A percentile compares a stretch with the other conserved stretches of the same genome.
These are phyloP conservation scores for Amanita pseudoporphyria DNA, from an alignment of 768 basidiomycete genomes.

Conservation along the genomic window DNA sequence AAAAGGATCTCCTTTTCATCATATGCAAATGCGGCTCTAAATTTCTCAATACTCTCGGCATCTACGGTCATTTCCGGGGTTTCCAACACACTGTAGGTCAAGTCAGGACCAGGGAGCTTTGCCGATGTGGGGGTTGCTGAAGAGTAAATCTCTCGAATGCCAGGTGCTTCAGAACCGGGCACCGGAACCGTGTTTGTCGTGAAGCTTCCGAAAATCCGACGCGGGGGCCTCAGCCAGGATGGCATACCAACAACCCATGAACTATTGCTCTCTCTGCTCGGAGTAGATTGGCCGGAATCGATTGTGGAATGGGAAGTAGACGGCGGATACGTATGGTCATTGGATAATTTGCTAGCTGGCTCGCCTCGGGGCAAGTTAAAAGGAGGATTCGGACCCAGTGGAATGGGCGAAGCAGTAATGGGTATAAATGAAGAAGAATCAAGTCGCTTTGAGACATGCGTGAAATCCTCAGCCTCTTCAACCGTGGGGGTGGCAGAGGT, in stretches of 20 bases:
- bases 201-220: conserved; percentile 29
- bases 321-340: conserved; percentile 74
- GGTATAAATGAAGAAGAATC: conserved; percentile 50
- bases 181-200: conserved; percentile 18
- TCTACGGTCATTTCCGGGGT: conserved; percentile 56
- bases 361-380: conserved; percentile 6
- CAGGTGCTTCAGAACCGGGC: conserved; percentile 19
- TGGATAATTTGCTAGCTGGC: conserved; percentile 15
- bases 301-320: conserved; percentile 43
- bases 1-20: conserved; percentile 81
- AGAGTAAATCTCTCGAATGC: conserved; percentile 56
- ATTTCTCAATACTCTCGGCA: conserved; percentile 61
- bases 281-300: conserved; percentile 37
- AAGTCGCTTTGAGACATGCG: conserved; percentile 52
- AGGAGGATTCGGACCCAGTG: conserved; percentile 8
- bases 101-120: conserved; percentile 36
- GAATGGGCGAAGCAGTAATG: conserved; percentile 35
- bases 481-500: conserved; percentile 25
- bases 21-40: conserved; percentile 74
- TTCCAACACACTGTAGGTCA: conserved; percentile 79
- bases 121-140: conserved; percentile 25
- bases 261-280: conserved; percentile 36
- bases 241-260: conserved; percentile 63
- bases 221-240: conserved; percentile 54
- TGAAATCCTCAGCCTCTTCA: conserved; percentile 47